These are phyloP conservation scores for Leishmania martiniquensis DNA, from an alignment of 208 protist species.

Conservation along the genomic window DNA sequence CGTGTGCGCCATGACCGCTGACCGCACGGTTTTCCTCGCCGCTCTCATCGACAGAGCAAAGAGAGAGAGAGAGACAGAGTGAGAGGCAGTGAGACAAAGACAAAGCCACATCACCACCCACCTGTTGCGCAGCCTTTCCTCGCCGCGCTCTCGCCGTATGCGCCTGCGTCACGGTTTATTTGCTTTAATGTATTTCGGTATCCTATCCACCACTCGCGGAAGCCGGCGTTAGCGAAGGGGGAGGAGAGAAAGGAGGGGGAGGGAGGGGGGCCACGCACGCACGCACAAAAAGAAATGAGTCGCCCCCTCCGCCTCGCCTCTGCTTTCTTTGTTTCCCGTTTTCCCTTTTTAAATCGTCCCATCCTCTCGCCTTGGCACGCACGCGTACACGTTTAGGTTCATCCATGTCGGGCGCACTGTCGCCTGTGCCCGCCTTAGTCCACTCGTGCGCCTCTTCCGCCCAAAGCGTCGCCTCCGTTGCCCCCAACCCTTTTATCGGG, in stretches of 20 bases:
- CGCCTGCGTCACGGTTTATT: no score
- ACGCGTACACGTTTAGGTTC: not conserved
- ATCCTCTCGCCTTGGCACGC: not conserved
- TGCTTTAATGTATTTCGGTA: not conserved
- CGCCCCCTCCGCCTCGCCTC: no score
- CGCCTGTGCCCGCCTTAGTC: not conserved
- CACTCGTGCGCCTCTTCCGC: not conserved
- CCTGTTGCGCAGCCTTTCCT: not conserved
- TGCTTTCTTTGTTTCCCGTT: no score
- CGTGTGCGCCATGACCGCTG: not conserved
- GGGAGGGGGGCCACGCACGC: not conserved
- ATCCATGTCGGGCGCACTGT: not conserved
- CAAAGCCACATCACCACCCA: not conserved
- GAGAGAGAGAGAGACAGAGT: not conserved
- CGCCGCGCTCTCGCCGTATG: no score
- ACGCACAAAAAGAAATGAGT: no score
- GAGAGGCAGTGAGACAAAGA: not conserved
- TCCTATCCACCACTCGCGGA: not conserved
- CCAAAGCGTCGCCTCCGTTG: no score
- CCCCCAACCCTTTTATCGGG: not conserved
- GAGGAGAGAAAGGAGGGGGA: not conserved
- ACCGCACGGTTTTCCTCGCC: not conserved
- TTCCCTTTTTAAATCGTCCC: not conserved
- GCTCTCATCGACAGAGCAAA: not conserved
- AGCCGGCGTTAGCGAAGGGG: not conserved